phyloP scores from a whole-genome alignment of 345 rosid genomes.

The Aurinia saxatilis region DNA sequence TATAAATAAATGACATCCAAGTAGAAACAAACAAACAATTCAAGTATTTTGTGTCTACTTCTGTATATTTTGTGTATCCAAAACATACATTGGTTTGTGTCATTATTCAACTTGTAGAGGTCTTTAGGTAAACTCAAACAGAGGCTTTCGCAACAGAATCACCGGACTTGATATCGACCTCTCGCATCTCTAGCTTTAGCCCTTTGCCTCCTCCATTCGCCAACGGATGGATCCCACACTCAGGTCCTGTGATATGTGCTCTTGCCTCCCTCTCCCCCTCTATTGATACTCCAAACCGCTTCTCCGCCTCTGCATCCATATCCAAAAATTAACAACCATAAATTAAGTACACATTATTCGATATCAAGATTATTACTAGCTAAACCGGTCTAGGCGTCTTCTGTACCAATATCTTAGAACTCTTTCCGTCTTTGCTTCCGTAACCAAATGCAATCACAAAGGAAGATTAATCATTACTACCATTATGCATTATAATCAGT shows the following conservation, averaged over 20 bases:
- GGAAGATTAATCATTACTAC: too few relatives aligned
- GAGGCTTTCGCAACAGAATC: conserved; percentile 35
- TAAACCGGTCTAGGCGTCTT: background rate
- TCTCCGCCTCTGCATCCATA: conserved; percentile 37
- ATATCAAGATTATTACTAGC: background rate
- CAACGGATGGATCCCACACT: conserved; percentile 52
- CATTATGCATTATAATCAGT: too few relatives aligned
- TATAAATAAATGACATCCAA: background rate
- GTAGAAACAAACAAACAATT: background rate
- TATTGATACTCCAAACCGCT: conserved; percentile 42
- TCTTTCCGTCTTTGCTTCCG: background rate
- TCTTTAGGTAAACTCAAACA: conserved; percentile 21
- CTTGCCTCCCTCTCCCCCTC: conserved; percentile 46
- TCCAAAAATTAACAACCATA: background rate
- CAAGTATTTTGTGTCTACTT: background rate
- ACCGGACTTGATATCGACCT: conserved; percentile 39
- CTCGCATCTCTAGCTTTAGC: conserved; percentile 37
- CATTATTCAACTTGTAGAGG: background rate
- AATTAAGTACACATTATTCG: background rate
- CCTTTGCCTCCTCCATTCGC: conserved; percentile 70
- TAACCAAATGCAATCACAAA: too few relatives aligned
- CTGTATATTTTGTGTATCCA: background rate
- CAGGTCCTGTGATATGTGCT: conserved; percentile 42
- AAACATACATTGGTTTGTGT: background rate
- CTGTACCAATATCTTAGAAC: background rate